Base-by-base conservation (phyloP, 148 eudicot species). In the Silene uniflora region DNA sequence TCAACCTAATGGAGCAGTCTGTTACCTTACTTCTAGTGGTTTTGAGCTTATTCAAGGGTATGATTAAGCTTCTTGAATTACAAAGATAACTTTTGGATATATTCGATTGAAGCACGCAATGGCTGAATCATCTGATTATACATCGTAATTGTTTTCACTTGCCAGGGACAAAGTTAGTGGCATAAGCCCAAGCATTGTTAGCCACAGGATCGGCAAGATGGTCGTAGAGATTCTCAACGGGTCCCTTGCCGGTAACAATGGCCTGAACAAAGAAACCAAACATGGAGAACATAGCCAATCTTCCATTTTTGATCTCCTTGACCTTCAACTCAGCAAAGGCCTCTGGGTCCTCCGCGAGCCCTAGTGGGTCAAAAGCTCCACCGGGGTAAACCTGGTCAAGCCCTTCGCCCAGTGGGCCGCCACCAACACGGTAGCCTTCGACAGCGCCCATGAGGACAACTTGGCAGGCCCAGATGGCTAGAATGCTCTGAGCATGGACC, bases 221-320 rank as follows among this genome's bases (percentile, higher is more conserved):
- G 58, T 83, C 83, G 19, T 24, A 71, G 12, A 83, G 80, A 80
- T 83, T 83, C 77, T 83, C 85, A 29, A 83, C 39, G 18, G 82
- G 85, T 29, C 85, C 85, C 62, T 83, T 83, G 35, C 85, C 85
- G 12, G 85, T 83, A 3, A 83, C 83, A 32, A 83, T 83, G 23
- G 85, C 85, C 67, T 83, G 85, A 7, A 83, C 82, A 73, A 83
- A 83, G 82, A 83, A 83, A 71, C 72, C 72, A 23, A 69, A 69
- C 72, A 69, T 69, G 6, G 72, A 69, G 21, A 69, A 69, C 72
- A 69, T 69, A 22, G 72, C 72, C 72, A 69, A 11, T 13, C 72
- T 69, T 3, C 72, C 72, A 46, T 69, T 69, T 82, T 83, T 83
- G 62, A 83, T 11, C 59, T 79, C 85, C 72, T 83, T 83, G 3